A percentile compares a stretch with the other conserved stretches of the same genome.
Conservation (phyloP, 2,329 filamentous ascomycete genomes). For the Pleomassaria siparia region DNA sequence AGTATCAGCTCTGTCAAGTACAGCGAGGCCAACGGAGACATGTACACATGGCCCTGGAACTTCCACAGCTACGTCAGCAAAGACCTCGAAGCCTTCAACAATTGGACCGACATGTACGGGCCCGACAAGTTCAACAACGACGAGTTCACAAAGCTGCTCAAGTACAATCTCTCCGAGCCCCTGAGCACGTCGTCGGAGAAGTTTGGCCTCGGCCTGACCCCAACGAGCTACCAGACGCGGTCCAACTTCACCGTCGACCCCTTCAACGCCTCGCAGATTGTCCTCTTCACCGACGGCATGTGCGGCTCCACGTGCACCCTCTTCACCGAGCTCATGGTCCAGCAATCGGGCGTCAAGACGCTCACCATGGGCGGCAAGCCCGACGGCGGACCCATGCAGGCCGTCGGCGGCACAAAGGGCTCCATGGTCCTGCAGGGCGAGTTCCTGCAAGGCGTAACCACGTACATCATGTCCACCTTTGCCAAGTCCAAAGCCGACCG, state of each 20-base stretch:
- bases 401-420: slow-evolving; percentile 50
- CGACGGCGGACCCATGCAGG: slow-evolving; percentile 43
- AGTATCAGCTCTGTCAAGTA: slow-evolving; percentile 22
- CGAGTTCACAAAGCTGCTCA: slow-evolving; percentile 41
- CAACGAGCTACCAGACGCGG: slow-evolving; percentile 32
- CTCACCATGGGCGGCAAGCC: slow-evolving; percentile 48
- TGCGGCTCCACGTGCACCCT: slow-evolving; percentile 51
- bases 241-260: slow-evolving; percentile 32
- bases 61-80: slow-evolving; percentile 32
- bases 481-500: slow-evolving; percentile 14
- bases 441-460: slow-evolving; percentile 24
- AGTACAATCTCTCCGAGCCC: slow-evolving; percentile 44
- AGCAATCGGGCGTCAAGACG: slow-evolving; percentile 46
- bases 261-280: slow-evolving; percentile 42
- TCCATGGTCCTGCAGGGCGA: slow-evolving; percentile 34
- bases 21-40: slow-evolving; percentile 17
- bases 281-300: slow-evolving; percentile 48
- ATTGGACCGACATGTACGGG: slow-evolving; percentile 43
- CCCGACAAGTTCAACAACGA: slow-evolving; percentile 36
- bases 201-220: slow-evolving; percentile 28
- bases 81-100: slow-evolving; percentile 29
- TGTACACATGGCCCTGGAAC: slow-evolving; percentile 39
- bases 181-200: slow-evolving; percentile 32
- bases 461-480: slow-evolving; percentile 22
- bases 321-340: slow-evolving; percentile 51